Evolutionary conservation across 139 green algal species (phyloP), one percentile per base, ranked within the genome.

Genomic region (Pleodorina starrii): DNA sequence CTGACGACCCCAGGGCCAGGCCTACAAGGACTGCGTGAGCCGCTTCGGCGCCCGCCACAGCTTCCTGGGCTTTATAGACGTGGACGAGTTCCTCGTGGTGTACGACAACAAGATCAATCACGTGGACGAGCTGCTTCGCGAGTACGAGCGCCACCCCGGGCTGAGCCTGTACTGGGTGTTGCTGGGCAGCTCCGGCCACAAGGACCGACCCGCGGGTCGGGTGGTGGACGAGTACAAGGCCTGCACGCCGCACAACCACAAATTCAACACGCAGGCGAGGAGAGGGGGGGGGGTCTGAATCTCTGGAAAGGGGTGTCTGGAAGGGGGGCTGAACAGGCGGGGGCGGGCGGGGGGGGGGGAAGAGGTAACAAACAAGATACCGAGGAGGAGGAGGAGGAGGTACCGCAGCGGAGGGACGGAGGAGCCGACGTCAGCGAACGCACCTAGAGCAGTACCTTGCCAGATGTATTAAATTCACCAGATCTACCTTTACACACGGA

Each of bases 31-130:
- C 81, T 93, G 90, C 51, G 38, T 93, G 3, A 43, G 74, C 0
- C 36, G 17, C 5, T 89, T 43, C 59, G 68, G 75, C 27, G 40
- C 2, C 27, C 44, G 38, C 74, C 90, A 93, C 54, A 80, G 19
- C 11, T 93, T 93, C 87, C 60, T 93, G 32, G 90, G 90, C 10
- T 93, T 93, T 75, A 90, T 93, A 11, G 90, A 93, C 63, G 10
- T 90, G 10, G 90, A 93, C 83, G 90, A 93, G 68, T 93, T 93
- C 66, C 42, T 93, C 9, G 83, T 89, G 25, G 16, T 93, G 0
- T 76, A 87, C n/a, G 86, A 93, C 51, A 0, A 48, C 0, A 38
- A 4, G 5, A 9, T 88, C 0, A 60, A n/a, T 9, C n/a, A 46
- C 68, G 85, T 93, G n/a, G 63, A 91, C 42, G 51, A 85, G 2